Base-by-base conservation (phyloP, 73 alveolate species). In the Paramecium sexaurelia region DNA sequence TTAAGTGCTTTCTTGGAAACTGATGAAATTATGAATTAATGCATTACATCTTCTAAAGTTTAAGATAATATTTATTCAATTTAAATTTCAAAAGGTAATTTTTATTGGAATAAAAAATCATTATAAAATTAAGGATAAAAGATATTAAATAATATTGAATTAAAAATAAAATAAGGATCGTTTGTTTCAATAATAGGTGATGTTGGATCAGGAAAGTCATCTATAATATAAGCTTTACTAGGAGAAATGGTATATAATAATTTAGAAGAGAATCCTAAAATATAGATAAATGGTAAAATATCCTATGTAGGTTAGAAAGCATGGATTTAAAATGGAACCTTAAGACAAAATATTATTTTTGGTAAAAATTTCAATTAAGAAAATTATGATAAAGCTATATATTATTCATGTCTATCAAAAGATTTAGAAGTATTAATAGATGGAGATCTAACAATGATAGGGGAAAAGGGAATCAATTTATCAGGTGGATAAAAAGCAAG, bases 401-500 rank as follows among this genome's bases (percentile, higher is more conserved):
- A 45, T 45, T 45, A 45, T 45, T 45, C 57, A 45, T 69, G 85
- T 69, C 10, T 97, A 69, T 92, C 87, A 10, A 92, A 95, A 67
- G 99, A 97, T 87, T 92, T 97, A 36, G 98, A 97, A 84, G 85
- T 93, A 35, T 87, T 97, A 39, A 94, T 95, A 17, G 97, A 97
- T 3, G 99, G 98, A 55, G 99, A 96, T 95, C 75, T 87, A 84
- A 97, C 99, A 9, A 98, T 95, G 85, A 97, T 97, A 7, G 99
- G 99, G 11, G 99, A 97, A 92, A 96, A 95, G 85, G 99, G 99
- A 39, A 95, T 97, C n/a, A 97, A 97, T 85, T 87, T 97, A 22
- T 91, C 97, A 85, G 99, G 99, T 24, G 99, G 99, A 3, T 97
- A 97, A 84, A 97, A 97, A 87, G 98, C 99, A 37, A 95, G 99